Evolutionary conservation across 2,329 filamentous ascomycete genomes (phyloP).

Genomic region (Pseudocercospora eumusae): DNA sequence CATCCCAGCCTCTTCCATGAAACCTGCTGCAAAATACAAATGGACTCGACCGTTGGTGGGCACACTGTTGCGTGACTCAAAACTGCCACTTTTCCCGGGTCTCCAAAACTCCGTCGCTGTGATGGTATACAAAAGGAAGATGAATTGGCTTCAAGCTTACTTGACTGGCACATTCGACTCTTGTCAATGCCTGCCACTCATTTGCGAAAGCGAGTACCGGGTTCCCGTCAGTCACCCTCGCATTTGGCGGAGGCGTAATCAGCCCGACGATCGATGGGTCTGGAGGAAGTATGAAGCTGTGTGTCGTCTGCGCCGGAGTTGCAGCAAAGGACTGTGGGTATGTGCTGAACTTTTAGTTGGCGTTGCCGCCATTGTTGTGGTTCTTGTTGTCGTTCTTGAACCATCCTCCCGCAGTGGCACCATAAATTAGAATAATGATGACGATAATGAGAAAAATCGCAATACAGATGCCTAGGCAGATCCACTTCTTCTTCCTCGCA

Average conservation of each 20-base stretch:
- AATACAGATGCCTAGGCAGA: conserved; percentile 73
- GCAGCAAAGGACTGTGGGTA: neutral
- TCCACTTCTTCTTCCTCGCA: conserved; percentile 94
- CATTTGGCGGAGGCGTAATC: neutral
- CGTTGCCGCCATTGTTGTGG: conserved; percentile 5
- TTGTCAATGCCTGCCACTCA: neutral
- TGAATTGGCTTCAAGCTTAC: neutral
- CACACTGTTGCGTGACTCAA: neutral
- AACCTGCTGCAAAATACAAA: neutral
- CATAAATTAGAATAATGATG: conserved; percentile 43
- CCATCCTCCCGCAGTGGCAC: conserved; percentile 32
- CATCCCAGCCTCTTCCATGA: neutral
- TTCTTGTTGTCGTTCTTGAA: conserved; percentile 29
- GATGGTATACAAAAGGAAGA: conserved; percentile 4
- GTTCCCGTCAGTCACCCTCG: neutral
- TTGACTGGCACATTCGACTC: neutral
- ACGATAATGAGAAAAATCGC: conserved; percentile 42
- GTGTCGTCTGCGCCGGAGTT: neutral
- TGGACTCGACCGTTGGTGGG: neutral
- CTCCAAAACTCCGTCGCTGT: conserved; percentile 8
- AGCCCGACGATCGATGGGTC: too few species aligned
- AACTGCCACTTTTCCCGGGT: conserved; percentile 2
- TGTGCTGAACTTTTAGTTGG: neutral
- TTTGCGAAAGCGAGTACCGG: neutral
- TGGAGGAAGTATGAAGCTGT: neutral